Evolutionary conservation across 2,329 filamentous ascomycete genomes (phyloP).

Genomic region (Verticillium longisporum): DNA sequence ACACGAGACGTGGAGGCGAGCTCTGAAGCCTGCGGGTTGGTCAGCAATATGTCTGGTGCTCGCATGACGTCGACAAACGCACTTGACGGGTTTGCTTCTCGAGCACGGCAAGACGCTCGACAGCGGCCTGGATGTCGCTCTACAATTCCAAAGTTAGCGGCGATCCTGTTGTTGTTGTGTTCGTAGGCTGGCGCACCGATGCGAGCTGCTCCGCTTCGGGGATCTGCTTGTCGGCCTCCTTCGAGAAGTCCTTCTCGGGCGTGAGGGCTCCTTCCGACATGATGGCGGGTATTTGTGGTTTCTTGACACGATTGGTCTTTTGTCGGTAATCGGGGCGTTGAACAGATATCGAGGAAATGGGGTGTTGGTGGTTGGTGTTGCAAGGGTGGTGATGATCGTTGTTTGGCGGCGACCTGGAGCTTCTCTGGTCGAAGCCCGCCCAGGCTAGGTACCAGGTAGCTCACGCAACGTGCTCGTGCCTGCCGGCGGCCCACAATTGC

Average conservation of each 20-base stretch:
- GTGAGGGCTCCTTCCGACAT: slow-evolving; percentile 84
- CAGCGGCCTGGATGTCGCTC: slow-evolving; percentile 75
- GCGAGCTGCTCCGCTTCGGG: slow-evolving; percentile 86
- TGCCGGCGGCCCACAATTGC: neutral
- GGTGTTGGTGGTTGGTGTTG: slow-evolving; percentile 1
- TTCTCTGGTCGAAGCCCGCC: slow-evolving; percentile 1
- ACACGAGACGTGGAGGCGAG: slow-evolving; percentile 89
- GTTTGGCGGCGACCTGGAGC: slow-evolving; percentile 9
- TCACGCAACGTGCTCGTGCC: slow-evolving; percentile 13
- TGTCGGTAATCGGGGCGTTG: neutral
- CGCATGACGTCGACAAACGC: slow-evolving; percentile 12
- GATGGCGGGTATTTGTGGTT: slow-evolving; percentile 22
- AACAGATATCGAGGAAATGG: neutral
- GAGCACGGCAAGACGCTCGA: slow-evolving; percentile 85
- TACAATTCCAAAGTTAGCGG: slow-evolving; percentile 10
- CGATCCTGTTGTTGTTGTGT: slow-evolving; percentile 19
- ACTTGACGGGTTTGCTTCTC: slow-evolving; percentile 99
- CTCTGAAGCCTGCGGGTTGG: slow-evolving; percentile 70
- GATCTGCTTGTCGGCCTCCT: slow-evolving; percentile 88
- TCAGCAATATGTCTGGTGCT: slow-evolving; percentile 14
- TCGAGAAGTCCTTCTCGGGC: slow-evolving; percentile 98
- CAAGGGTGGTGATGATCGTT: slow-evolving; percentile 6
- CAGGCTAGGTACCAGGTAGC: slow-evolving; percentile 3
- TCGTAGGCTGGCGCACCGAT: slow-evolving; percentile 48
- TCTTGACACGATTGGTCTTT: neutral